These are phyloP conservation scores for Arthrobotrys musiformis DNA, from an alignment of 2,329 filamentous ascomycete genomes.

Conservation along the genomic window DNA sequence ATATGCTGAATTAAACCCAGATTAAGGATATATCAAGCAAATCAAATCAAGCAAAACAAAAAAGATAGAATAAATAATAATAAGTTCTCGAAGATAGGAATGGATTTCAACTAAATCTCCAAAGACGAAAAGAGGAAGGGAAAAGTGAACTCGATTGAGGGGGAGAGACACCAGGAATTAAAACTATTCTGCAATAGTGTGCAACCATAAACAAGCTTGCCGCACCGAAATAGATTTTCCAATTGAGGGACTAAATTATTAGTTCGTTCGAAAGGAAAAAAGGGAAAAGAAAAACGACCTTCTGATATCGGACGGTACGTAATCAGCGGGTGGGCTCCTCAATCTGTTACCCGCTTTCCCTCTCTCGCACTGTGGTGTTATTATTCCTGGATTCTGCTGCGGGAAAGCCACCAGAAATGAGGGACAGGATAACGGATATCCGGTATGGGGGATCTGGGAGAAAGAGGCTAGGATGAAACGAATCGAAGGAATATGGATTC, in stretches of 20 bases:
- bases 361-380: too few species aligned
- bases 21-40: background rate
- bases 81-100: slow-evolving; percentile 22
- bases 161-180: slow-evolving; percentile 43
- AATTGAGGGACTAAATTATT: slow-evolving; percentile 34
- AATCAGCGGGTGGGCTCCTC: slow-evolving; percentile 45
- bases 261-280: too few species aligned
- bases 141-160: slow-evolving; percentile 33
- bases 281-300: slow-evolving; percentile 15
- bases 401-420: slow-evolving; percentile 42
- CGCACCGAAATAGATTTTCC: slow-evolving; percentile 19
- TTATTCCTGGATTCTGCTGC: slow-evolving; percentile 1
- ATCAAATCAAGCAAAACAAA: slow-evolving; percentile 2
- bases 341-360: slow-evolving; percentile 49
- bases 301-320: slow-evolving; percentile 54
- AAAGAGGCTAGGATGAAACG: slow-evolving; percentile 21
- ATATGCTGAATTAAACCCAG: slow-evolving; percentile 6
- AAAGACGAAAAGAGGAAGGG: slow-evolving; percentile 31
- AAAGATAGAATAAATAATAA: background rate
- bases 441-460: slow-evolving; percentile 5
- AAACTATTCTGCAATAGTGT: slow-evolving; percentile 26
- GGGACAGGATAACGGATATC: slow-evolving; percentile 14
- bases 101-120: slow-evolving; percentile 11
- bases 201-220: background rate
- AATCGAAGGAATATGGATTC: slow-evolving; percentile 28